phyloP scores from a whole-genome alignment of 495 filamentous ascomycete species.

The Tuber aestivum region DNA sequence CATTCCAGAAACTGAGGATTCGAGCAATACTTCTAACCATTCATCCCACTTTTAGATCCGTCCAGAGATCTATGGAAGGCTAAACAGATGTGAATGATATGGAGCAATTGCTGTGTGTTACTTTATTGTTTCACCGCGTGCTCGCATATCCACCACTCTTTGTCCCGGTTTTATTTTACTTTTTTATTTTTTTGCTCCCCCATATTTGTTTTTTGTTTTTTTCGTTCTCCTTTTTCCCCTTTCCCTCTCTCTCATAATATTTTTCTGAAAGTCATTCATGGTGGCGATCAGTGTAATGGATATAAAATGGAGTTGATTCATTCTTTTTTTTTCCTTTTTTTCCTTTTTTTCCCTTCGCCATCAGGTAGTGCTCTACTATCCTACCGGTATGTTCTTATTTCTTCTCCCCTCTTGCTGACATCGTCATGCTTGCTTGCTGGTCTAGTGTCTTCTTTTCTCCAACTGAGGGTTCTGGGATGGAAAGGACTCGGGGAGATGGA shows the following conservation, averaged over 20 bases:
- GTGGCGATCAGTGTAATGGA: slow-evolving; percentile 1
- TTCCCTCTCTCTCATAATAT: not conserved
- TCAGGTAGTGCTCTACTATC: not conserved
- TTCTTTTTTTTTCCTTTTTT: not conserved
- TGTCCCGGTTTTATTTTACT: not conserved
- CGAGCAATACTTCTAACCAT: not conserved
- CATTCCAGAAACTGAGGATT: not conserved
- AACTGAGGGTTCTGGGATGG: not conserved
- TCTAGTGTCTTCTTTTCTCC: not conserved
- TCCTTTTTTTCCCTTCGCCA: not conserved
- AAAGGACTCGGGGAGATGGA: not conserved
- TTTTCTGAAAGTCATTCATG: not conserved
- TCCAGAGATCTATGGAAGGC: slow-evolving; percentile 36
- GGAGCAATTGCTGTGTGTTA: not conserved
- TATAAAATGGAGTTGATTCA: slow-evolving; percentile 3
- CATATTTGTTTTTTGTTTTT: slow-evolving; percentile 3
- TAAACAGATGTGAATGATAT: slow-evolving; percentile 10
- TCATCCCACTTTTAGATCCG: slow-evolving; percentile 28
- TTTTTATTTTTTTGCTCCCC: not conserved
- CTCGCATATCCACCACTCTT: not conserved
- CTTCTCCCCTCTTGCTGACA: not conserved
- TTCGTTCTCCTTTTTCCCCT: not conserved
- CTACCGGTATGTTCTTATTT: not conserved
- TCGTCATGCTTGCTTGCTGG: not conserved
- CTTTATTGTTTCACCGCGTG: not conserved